phyloP scores from a whole-genome alignment of 2,329 filamentous ascomycete species.

The Beauveria caledonica region DNA sequence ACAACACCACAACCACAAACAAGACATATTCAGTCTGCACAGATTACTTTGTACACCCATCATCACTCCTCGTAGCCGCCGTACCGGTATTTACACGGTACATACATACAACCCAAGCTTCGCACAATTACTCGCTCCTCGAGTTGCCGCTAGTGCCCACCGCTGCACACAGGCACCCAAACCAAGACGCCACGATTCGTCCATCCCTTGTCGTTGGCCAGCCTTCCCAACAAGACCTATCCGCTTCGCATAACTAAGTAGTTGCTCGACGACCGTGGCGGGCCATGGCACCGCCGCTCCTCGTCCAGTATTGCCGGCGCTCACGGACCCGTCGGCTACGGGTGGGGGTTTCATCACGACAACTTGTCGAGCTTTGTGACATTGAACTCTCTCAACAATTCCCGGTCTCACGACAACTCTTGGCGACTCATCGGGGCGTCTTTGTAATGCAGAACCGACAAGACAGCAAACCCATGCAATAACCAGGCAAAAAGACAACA shows the following conservation, averaged over 20 bases:
- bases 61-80: not conserved
- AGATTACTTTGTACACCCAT: not conserved
- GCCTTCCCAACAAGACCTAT: not conserved
- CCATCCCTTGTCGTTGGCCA: not conserved
- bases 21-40: not conserved
- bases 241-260: not conserved
- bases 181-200: slow-evolving; percentile 4
- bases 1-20: not conserved
- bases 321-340: not conserved
- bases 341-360: not conserved
- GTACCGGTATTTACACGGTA: not conserved
- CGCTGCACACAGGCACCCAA: not conserved
- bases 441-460: slow-evolving; percentile 4
- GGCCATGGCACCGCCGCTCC: not conserved
- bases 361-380: no score
- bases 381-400: no score
- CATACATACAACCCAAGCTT: not conserved
- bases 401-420: not conserved
- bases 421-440: not conserved
- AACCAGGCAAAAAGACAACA: not conserved
- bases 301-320: not conserved
- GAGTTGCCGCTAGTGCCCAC: not conserved
- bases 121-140: not conserved
- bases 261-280: no score
- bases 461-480: not conserved